Base-by-base conservation (phyloP, 2,329 filamentous ascomycete genomes). In the Hypoxylon sp. region DNA sequence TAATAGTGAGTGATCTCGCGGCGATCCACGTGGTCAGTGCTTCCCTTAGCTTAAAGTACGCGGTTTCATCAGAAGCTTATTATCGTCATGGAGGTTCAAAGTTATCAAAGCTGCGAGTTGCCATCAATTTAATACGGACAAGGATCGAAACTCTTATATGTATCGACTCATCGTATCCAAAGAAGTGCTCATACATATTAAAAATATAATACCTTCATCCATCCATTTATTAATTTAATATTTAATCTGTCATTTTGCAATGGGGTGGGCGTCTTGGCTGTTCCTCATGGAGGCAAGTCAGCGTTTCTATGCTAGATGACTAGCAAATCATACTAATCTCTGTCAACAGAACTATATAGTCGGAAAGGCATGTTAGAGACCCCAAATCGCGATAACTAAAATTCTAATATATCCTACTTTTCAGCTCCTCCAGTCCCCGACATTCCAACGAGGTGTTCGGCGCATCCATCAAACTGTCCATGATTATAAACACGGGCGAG, bases 371-470 rank as follows among this genome's bases (percentile, higher is more conserved):
- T 46, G 1, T 21, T 6, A 28, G 19, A 2, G 19, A 2, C 13
- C 19, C 7, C 38, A 17, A 30, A 13, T 32, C 1, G 19, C 3
- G 17, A 49, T 63, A 21, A 19, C n/a, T 7, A 30, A 23, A 9
- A 17, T 23, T 49, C 65, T 67, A 53, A 65, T 34, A 57, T 43
- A 14, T 19, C 11, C 28, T 13, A 53, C 32, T 46, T 51, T 63
- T 21, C 67, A 86, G 83, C 83, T 87, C 60, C 82, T 88, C 14
- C 79, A 80, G 23, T 84, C 81, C 14, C 85, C 84, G 1, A 77
- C 79, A 7, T 88, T 87, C 73, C 85, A 87, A 67, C 82, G 81
- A 66, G 81, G 80, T 2, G 86, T 88, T 41, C 83, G 83, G 6
- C 80, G 82, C n/a, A 84, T 88, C 34, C 85, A 88, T 64, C 80